Percentiles rank a stretch among this genome's conserved stretches.
Conservation (phyloP, 306 rosid genomes). For the Acacia crassicarpa region DNA sequence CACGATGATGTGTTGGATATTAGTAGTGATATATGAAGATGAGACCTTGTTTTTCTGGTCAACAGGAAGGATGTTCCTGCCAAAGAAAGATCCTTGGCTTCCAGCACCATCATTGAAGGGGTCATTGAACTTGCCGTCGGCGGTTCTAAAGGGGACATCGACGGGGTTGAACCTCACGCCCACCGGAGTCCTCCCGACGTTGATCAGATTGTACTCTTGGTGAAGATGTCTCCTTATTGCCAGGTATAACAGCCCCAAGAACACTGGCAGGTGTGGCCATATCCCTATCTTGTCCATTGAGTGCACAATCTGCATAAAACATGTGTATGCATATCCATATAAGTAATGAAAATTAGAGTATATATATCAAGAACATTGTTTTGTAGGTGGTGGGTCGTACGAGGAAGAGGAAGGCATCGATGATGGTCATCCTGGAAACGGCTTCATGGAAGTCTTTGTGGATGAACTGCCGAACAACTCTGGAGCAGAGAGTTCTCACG, state of each 20-base stretch:
- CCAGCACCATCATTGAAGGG: slow-evolving; percentile 60
- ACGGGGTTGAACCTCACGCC: slow-evolving; percentile 50
- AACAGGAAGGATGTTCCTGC: slow-evolving; percentile 55
- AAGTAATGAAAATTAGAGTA: neutral
- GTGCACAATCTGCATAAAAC: slow-evolving; percentile 50
- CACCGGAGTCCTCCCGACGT: slow-evolving; percentile 49
- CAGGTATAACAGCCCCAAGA: slow-evolving; percentile 45
- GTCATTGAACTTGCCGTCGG: slow-evolving; percentile 51
- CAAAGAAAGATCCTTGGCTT: slow-evolving; percentile 54
- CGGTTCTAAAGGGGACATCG: slow-evolving; percentile 53
- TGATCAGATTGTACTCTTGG: slow-evolving; percentile 53
- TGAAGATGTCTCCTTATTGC: slow-evolving; percentile 50
- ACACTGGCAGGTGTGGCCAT: slow-evolving; percentile 57
- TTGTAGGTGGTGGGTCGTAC: slow-evolving; percentile 6
- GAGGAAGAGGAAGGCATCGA: slow-evolving; percentile 41
- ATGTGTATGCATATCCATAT: neutral
- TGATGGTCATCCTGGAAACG: slow-evolving; percentile 46
- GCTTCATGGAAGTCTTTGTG: slow-evolving; percentile 50
- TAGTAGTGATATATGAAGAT: neutral
- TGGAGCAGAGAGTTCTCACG: slow-evolving; percentile 15
- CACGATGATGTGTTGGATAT: no score
- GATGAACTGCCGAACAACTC: slow-evolving; percentile 16
- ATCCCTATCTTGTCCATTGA: slow-evolving; percentile 52
- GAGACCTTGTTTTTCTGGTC: slow-evolving; percentile 48
- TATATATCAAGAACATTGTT: neutral